These are phyloP conservation scores for Pyrenochaeta sp. DNA, from an alignment of 2,329 filamentous ascomycete genomes.

Conservation along the genomic window DNA sequence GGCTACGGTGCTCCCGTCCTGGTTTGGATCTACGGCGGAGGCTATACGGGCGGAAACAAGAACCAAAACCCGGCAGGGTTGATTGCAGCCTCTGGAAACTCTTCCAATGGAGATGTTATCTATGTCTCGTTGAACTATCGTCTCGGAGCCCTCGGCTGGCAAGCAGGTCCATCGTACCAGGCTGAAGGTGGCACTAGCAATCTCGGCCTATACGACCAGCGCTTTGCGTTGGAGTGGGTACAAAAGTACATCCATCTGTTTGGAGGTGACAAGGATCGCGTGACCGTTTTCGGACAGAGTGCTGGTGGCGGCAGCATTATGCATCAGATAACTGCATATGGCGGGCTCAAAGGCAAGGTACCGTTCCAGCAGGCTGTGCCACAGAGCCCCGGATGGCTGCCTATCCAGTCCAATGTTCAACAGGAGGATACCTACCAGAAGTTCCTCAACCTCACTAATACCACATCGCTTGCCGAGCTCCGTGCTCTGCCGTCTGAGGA, in stretches of 20 bases:
- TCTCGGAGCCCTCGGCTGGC: conserved; percentile 52
- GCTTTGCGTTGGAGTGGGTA: conserved; percentile 52
- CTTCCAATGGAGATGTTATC: conserved; percentile 52
- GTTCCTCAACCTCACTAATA: conserved; percentile 44
- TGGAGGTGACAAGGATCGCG: conserved; percentile 48
- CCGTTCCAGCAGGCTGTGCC: conserved; percentile 51
- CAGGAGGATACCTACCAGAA: conserved; percentile 42
- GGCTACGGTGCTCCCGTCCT: conserved; percentile 53
- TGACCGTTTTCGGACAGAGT: conserved; percentile 50
- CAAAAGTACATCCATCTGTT: conserved; percentile 51
- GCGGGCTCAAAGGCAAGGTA: conserved; percentile 47
- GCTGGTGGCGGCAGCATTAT: conserved; percentile 51
- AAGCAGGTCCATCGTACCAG: conserved; percentile 44
- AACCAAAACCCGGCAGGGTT: conserved; percentile 52
- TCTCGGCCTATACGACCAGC: conserved; percentile 48
- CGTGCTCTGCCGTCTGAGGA: conserved; percentile 40
- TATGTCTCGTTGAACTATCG: conserved; percentile 58
- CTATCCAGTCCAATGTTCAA: conserved; percentile 29
- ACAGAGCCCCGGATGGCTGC: conserved; percentile 53
- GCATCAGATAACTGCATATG: conserved; percentile 53
- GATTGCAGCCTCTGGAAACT: conserved; percentile 53
- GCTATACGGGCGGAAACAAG: conserved; percentile 56
- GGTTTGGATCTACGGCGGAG: conserved; percentile 62
- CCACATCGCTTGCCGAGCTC: conserved; percentile 43
- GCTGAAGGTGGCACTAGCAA: conserved; percentile 47